These are phyloP conservation scores for Aspergillus sp. DNA, from an alignment of 2,329 filamentous ascomycete genomes.

Conservation along the genomic window DNA sequence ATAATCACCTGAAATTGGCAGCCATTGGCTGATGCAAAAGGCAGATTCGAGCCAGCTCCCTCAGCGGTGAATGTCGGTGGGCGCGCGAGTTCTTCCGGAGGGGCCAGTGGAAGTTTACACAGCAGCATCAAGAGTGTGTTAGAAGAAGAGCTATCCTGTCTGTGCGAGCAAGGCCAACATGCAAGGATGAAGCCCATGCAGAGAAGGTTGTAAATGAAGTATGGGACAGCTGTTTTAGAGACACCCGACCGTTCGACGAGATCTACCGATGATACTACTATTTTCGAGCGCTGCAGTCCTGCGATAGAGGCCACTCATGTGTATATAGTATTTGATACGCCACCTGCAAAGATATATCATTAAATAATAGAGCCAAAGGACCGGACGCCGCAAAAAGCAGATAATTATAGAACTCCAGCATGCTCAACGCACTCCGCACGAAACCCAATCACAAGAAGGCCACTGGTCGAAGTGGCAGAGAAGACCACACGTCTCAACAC, in stretches of 20 bases:
- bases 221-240: conserved; percentile 96
- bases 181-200: conserved; percentile 84
- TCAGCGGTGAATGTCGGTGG: conserved; percentile 94
- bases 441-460: not conserved
- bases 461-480: not conserved
- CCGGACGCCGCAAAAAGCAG: not conserved
- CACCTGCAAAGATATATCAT: not conserved
- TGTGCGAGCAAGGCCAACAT: conserved; percentile 73
- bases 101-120: conserved; percentile 83
- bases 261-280: conserved; percentile 68
- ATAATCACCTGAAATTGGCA: not conserved
- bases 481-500: conserved; percentile 12
- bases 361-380: not conserved
- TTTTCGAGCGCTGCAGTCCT: not conserved
- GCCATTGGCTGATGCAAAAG: conserved; percentile 13
- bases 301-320: not conserved
- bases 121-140: conserved; percentile 93
- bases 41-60: conserved; percentile 86
- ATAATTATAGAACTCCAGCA: not conserved
- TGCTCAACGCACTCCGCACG: not conserved
- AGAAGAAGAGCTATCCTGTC: conserved; percentile 76
- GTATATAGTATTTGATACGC: conserved; percentile 20
- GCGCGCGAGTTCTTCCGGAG: conserved; percentile 79
- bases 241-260: conserved; percentile 95
- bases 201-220: conserved; percentile 90